phyloP scores from a whole-genome alignment of 768 basidiomycete species.

The Sporobolomyces phaffii region DNA sequence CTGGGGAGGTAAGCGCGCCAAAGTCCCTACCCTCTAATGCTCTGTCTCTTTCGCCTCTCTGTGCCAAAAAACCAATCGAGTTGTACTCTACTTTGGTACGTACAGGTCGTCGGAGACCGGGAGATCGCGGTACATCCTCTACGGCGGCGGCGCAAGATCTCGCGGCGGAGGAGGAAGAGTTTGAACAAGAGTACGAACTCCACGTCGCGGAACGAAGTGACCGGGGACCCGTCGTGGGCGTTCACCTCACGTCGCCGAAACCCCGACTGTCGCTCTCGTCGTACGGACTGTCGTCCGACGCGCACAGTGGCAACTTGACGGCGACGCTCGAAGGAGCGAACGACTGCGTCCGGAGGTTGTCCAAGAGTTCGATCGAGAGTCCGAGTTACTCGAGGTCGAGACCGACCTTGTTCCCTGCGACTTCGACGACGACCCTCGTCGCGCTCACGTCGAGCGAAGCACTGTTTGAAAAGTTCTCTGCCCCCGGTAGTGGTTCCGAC shows the following conservation, averaged over 20 bases:
- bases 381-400: constrained; percentile 33
- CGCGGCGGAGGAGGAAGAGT: constrained; percentile 12
- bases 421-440: constrained; percentile 22
- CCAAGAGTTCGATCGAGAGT: constrained; percentile 10
- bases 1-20: constrained; percentile 32
- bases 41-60: background rate
- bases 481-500: background rate
- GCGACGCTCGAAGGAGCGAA: background rate
- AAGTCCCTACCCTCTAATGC: background rate
- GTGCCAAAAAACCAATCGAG: too few species aligned
- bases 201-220: constrained; percentile 24
- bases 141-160: background rate
- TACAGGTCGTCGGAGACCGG: background rate
- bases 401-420: constrained; percentile 22
- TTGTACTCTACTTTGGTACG: too few species aligned
- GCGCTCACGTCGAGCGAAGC: constrained; percentile 12
- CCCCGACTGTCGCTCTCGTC: background rate
- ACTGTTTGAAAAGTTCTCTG: background rate
- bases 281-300: background rate
- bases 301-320: background rate
- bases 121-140: background rate
- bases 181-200: constrained; percentile 18
- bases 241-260: constrained; percentile 8
- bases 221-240: constrained; percentile 33
- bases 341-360: constrained; percentile 22